Evolutionary conservation across 2,329 filamentous ascomycete species (phyloP).

Genomic region (Fusarium xylarioides): DNA sequence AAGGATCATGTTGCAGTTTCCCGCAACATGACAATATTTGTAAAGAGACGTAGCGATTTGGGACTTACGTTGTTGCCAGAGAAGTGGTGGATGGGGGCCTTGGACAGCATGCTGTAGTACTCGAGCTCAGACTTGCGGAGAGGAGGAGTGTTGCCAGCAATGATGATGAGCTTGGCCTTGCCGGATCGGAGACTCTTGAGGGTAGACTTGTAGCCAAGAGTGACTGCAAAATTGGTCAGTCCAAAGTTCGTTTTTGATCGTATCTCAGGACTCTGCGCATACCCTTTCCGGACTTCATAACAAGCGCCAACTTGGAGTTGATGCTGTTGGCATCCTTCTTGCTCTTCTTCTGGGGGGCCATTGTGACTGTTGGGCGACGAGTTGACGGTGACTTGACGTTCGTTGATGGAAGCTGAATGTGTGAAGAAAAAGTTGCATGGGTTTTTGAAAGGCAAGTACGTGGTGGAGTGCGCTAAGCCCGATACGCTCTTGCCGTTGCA

Average conservation of each 20-base stretch:
- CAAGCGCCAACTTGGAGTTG: slow-evolving; percentile 69
- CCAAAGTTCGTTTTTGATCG: not conserved
- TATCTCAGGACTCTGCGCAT: slow-evolving; percentile 50
- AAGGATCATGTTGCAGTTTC: slow-evolving; percentile 36
- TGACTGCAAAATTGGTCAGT: slow-evolving; percentile 46
- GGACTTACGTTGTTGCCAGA: slow-evolving; percentile 96
- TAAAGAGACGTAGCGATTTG: slow-evolving; percentile 40
- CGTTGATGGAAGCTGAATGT: slow-evolving; percentile 39
- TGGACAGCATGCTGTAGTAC: slow-evolving; percentile 92
- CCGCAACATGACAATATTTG: slow-evolving; percentile 29
- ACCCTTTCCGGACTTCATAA: slow-evolving; percentile 78
- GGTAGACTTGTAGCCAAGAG: slow-evolving; percentile 54
- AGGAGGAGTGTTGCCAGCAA: slow-evolving; percentile 92
- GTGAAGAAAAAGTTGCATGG: slow-evolving; percentile 32
- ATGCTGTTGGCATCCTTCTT: slow-evolving; percentile 85
- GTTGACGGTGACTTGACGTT: slow-evolving; percentile 45
- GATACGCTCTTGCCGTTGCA: not conserved
- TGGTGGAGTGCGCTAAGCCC: not conserved
- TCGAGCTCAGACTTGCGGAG: slow-evolving; percentile 98
- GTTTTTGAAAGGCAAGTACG: not conserved
- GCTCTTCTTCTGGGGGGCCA: slow-evolving; percentile 77
- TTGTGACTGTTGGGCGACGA: slow-evolving; percentile 61
- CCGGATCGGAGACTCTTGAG: slow-evolving; percentile 91
- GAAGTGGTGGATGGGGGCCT: slow-evolving; percentile 98
- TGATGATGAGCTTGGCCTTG: slow-evolving; percentile 99